A percentile compares a stretch with the other conserved stretches of the same genome.
Conservation (phyloP, 257 asterid genomes). For the Gardenia jasminoides region DNA sequence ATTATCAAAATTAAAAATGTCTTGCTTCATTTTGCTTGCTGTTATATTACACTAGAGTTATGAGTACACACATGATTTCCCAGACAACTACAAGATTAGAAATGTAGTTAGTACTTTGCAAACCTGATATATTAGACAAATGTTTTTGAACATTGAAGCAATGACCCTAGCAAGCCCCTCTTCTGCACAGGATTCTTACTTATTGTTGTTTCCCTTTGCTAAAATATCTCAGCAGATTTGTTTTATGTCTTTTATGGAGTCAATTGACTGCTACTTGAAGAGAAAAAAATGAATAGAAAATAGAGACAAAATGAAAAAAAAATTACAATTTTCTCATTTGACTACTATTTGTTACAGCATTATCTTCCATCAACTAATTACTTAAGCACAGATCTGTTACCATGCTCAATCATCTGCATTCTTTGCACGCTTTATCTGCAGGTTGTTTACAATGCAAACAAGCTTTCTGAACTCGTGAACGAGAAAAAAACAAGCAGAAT, state of each 20-base stretch:
- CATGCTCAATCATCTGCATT: background rate
- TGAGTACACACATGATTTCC: too few species aligned
- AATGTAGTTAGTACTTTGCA: background rate
- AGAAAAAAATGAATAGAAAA: background rate
- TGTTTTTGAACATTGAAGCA: background rate
- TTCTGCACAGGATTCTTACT: background rate
- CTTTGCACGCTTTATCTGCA: slow-evolving; percentile 27
- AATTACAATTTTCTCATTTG: background rate
- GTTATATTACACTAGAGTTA: background rate
- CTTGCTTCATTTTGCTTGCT: background rate
- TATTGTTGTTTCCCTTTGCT: background rate
- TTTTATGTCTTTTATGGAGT: background rate
- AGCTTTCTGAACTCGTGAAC: slow-evolving; percentile 65
- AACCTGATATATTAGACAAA: background rate
- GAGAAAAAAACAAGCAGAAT: slow-evolving; percentile 70
- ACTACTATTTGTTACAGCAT: background rate
- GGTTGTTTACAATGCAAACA: slow-evolving; percentile 87
- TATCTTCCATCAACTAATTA: background rate
- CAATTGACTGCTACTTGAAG: background rate
- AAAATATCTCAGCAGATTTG: background rate
- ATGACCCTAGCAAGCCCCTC: background rate
- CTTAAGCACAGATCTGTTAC: background rate
- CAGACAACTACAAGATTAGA: background rate
- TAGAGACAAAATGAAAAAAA: background rate
- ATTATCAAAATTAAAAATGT: too few species aligned